These are phyloP conservation scores for Pestalotiopsis sp. DNA, from an alignment of 2,329 filamentous ascomycete genomes.

Conservation along the genomic window DNA sequence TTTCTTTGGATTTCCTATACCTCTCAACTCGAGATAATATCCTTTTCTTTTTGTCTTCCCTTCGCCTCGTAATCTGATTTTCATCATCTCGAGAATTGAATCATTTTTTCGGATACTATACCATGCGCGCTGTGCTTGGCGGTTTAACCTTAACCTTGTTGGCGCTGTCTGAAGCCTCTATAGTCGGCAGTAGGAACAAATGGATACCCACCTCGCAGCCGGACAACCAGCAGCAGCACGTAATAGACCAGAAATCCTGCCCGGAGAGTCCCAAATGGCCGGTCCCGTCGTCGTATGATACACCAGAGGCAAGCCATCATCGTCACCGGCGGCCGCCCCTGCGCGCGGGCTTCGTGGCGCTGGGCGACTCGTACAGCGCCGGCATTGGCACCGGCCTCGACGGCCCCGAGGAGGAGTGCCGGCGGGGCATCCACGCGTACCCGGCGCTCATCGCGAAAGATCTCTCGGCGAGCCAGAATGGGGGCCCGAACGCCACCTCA, in stretches of 20 bases:
- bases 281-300: background rate
- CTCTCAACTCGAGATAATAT: background rate
- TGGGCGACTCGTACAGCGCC: conserved; percentile 51
- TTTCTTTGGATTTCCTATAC: background rate
- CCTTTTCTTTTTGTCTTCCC: background rate
- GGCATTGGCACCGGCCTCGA: conserved; percentile 49
- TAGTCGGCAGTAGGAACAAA: background rate
- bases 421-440: conserved; percentile 44
- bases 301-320: background rate
- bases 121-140: background rate
- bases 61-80: background rate
- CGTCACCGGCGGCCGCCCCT: background rate
- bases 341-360: conserved; percentile 39
- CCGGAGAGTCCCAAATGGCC: background rate
- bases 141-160: background rate
- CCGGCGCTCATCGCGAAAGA: conserved; percentile 42
- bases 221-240: background rate
- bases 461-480: conserved; percentile 27
- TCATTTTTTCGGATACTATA: background rate
- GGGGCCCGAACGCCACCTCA: conserved; percentile 26
- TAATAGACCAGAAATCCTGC: background rate
- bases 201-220: background rate
- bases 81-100: background rate
- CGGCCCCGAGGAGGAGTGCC: conserved; percentile 42
- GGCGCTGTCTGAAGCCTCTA: background rate